Conservation (phyloP, 2,329 filamentous ascomycete species). For the Calonectria leucothoes region DNA sequence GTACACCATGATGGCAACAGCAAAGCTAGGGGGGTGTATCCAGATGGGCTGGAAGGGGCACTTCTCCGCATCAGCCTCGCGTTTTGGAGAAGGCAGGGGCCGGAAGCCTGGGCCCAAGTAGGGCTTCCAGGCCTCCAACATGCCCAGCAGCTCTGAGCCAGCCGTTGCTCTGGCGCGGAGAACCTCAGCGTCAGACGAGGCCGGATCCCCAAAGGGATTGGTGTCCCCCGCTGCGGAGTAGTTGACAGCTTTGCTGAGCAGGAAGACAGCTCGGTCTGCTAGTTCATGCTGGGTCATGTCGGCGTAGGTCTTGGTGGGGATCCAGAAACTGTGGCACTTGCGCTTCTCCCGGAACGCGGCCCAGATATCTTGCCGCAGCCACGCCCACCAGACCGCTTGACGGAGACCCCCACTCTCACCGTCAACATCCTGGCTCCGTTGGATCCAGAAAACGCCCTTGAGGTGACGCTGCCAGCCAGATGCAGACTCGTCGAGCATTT, state of each 20-base stretch:
- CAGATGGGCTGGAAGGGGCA: slow-evolving; percentile 57
- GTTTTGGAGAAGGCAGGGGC: slow-evolving; percentile 49
- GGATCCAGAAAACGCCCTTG: slow-evolving; percentile 75
- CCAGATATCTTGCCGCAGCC: slow-evolving; percentile 74
- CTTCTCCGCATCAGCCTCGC: slow-evolving; percentile 30
- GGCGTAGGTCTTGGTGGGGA: slow-evolving; percentile 59
- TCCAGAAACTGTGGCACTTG: slow-evolving; percentile 68
- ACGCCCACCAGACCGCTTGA: slow-evolving; percentile 72
- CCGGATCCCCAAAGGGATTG: slow-evolving; percentile 20
- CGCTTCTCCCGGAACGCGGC: slow-evolving; percentile 70
- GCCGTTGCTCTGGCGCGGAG: slow-evolving; percentile 49
- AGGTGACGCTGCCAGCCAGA: slow-evolving; percentile 70
- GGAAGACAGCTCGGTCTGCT: slow-evolving; percentile 63
- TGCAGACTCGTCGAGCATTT: slow-evolving; percentile 70
- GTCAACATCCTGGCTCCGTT: slow-evolving; percentile 69
- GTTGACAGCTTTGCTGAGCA: slow-evolving; percentile 68
- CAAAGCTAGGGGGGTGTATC: slow-evolving; percentile 60
- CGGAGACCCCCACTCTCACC: slow-evolving; percentile 67
- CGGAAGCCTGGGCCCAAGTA: slow-evolving; percentile 51
- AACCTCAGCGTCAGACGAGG: slow-evolving; percentile 15
- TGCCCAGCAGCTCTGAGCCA: slow-evolving; percentile 34
- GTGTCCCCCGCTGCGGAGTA: slow-evolving; percentile 56
- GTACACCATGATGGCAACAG: slow-evolving; percentile 62
- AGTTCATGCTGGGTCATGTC: slow-evolving; percentile 64
- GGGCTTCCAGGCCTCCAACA: slow-evolving; percentile 46